Evolutionary conservation across 768 basidiomycete species (phyloP).

Genomic region (Multifurca ochricompacta): DNA sequence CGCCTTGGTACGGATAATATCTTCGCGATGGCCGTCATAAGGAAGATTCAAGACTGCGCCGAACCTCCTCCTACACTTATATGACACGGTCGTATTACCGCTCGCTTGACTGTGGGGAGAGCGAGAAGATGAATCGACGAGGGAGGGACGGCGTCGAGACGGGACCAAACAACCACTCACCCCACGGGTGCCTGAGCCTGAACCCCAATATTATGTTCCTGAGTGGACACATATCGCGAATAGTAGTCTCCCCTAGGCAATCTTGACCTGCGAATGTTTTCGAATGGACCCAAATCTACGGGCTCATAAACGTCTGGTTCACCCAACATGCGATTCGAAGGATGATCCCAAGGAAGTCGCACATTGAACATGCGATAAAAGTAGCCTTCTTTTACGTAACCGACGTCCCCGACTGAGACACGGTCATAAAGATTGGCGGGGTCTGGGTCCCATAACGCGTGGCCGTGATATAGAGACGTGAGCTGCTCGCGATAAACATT

Average conservation of each 20-base stretch:
- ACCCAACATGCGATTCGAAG: background rate
- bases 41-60: constrained; percentile 4
- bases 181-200: background rate
- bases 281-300: background rate
- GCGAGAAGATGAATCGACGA: background rate
- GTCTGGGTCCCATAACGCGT: constrained; percentile 21
- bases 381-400: constrained; percentile 19
- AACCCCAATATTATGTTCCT: background rate
- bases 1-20: constrained; percentile 3
- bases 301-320: background rate
- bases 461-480: constrained; percentile 15
- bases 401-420: constrained; percentile 21
- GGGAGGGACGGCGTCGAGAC: background rate
- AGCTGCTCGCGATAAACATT: constrained; percentile 20
- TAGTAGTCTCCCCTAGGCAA: background rate
- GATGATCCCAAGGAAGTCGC: constrained; percentile 4
- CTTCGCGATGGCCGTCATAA: background rate
- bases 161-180: background rate
- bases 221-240: background rate
- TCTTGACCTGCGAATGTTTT: background rate
- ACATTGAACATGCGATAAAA: constrained; percentile 20
- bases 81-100: background rate
- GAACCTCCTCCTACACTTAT: background rate
- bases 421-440: constrained; percentile 15
- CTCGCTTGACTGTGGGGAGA: background rate